A percentile compares a stretch with the other conserved stretches of the same genome.
phyloP scores from a whole-genome alignment of 257 asterid genomes.

The Fraxinus americana region DNA sequence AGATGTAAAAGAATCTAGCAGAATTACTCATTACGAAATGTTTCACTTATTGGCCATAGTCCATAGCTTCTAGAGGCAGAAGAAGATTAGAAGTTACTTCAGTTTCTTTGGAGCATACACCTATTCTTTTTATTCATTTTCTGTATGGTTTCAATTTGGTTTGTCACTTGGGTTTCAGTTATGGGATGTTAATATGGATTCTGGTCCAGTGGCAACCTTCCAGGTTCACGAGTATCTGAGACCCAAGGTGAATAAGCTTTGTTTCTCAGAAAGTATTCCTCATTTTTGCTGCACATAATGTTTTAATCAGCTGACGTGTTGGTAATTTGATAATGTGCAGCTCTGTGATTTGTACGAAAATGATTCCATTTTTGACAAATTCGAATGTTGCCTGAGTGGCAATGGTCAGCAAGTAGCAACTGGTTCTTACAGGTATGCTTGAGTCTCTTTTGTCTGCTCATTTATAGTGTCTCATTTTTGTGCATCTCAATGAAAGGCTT shows the following conservation, averaged over 20 bases:
- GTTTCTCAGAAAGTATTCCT: constrained; percentile 6
- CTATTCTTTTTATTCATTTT: constrained; percentile 1
- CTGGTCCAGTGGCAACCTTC: constrained; percentile 95
- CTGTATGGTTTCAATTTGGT: constrained; percentile 7
- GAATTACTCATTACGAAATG: neutral
- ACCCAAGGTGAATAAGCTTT: constrained; percentile 71
- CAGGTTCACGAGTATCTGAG: constrained; percentile 97
- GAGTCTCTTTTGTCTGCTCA: constrained; percentile 9
- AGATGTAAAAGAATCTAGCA: constrained; percentile 11
- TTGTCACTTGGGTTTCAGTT: constrained; percentile 57
- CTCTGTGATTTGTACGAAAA: constrained; percentile 90
- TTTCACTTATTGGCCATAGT: constrained; percentile 6
- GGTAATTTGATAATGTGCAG: constrained; percentile 43
- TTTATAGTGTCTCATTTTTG: neutral
- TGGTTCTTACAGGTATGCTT: constrained; percentile 90
- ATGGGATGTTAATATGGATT: constrained; percentile 98
- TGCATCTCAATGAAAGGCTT: constrained; percentile 11
- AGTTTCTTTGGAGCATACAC: constrained; percentile 12
- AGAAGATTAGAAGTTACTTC: constrained; percentile 10
- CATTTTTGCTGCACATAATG: constrained; percentile 1
- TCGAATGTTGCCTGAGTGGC: constrained; percentile 97
- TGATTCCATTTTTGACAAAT: constrained; percentile 95
- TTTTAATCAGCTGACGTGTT: constrained; percentile 36
- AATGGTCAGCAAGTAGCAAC: constrained; percentile 93
- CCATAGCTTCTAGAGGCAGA: constrained; percentile 12